Evolutionary conservation across 495 filamentous ascomycete species (phyloP).

Genomic region (Penicillium soppii): DNA sequence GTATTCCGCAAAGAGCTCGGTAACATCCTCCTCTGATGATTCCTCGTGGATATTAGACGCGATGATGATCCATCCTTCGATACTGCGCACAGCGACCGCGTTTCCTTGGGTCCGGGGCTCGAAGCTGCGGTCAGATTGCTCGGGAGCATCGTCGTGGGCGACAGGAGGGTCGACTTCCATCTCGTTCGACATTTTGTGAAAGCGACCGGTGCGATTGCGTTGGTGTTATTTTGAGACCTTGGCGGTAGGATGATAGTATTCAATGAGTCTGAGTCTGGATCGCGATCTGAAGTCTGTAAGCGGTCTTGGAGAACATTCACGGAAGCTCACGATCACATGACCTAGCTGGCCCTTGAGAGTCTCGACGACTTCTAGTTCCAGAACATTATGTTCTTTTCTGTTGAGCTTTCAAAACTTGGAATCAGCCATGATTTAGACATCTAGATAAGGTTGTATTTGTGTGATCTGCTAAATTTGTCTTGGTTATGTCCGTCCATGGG

Average conservation of each 20-base stretch:
- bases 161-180: constrained; percentile 77
- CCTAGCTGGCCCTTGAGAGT: background rate
- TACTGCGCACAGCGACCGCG: constrained; percentile 91
- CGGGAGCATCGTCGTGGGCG: constrained; percentile 43
- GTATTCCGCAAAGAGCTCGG: constrained; percentile 91
- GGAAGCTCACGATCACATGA: constrained; percentile 4
- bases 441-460: no score
- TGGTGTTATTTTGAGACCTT: constrained; percentile 1
- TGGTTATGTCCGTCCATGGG: no score
- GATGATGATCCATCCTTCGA: constrained; percentile 98
- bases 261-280: constrained; percentile 4
- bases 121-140: constrained; percentile 55
- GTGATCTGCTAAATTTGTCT: no score
- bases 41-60: constrained; percentile 98
- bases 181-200: constrained; percentile 61
- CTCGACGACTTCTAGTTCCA: no score
- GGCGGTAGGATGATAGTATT: background rate
- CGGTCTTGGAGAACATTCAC: background rate
- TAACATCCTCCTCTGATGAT: constrained; percentile 92
- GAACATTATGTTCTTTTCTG: no score
- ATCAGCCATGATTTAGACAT: no score
- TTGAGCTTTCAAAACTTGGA: no score
- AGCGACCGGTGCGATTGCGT: background rate
- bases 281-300: constrained; percentile 3
- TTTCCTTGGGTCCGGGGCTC: constrained; percentile 70